Percentiles rank a stretch among this genome's conserved stretches.
phyloP scores from a whole-genome alignment of 2,329 filamentous ascomycete genomes.

The Didymella exigua region DNA sequence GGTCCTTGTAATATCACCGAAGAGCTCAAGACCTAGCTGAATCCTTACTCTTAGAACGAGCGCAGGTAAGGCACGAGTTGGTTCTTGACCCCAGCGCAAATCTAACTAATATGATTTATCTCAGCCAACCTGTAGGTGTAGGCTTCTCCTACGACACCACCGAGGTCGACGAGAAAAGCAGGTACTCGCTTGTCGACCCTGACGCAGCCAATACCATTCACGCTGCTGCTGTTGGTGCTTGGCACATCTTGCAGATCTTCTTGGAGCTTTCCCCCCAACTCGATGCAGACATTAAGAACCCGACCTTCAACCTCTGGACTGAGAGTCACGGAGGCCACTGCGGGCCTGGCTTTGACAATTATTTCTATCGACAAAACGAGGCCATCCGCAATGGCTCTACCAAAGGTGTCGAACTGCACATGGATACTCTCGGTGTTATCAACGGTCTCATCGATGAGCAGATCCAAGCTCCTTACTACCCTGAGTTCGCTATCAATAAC shows the following conservation, averaged over 20 bases:
- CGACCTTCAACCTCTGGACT: constrained; percentile 58
- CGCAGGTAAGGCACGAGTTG: constrained; percentile 25
- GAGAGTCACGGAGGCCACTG: constrained; percentile 56
- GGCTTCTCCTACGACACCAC: constrained; percentile 49
- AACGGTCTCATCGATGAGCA: constrained; percentile 62
- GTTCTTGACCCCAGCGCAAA: too few species aligned
- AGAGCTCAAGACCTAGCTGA: constrained; percentile 43
- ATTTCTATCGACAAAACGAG: constrained; percentile 63
- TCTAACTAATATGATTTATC: constrained; percentile 47
- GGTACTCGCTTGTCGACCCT: constrained; percentile 41
- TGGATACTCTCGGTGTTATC: constrained; percentile 61
- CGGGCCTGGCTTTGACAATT: constrained; percentile 59
- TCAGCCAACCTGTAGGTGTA: constrained; percentile 49
- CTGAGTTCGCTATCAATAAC: constrained; percentile 55
- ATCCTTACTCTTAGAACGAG: constrained; percentile 50
- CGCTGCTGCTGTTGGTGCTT: constrained; percentile 42
- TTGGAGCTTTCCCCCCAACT: constrained; percentile 48
- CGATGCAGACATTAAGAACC: constrained; percentile 58
- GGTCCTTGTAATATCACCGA: constrained; percentile 43
- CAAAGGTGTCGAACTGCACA: constrained; percentile 57
- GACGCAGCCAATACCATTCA: constrained; percentile 42
- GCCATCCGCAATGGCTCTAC: constrained; percentile 56
- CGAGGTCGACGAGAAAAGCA: constrained; percentile 28
- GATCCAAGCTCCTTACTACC: constrained; percentile 54
- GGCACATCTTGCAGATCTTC: constrained; percentile 47